Base-by-base conservation (phyloP, 176 grass and related monocot species). In the Cymbopogon citratus region DNA sequence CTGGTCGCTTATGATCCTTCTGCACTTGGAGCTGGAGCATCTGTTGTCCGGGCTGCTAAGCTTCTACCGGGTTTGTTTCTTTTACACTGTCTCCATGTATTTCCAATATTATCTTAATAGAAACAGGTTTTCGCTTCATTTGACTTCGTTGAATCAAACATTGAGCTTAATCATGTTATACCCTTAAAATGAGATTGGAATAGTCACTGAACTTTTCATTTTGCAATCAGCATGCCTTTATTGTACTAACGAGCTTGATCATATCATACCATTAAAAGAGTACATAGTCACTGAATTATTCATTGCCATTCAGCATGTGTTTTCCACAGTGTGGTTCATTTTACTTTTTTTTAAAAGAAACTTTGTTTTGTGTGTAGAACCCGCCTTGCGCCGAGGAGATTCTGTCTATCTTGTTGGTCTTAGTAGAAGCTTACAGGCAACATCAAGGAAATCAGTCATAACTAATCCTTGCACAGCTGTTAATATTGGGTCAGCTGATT, bases 401-500 rank as follows among this genome's bases (percentile, higher is more conserved):
- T 99, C 96, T 82, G 97, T 99, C 49, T 99, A 90, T 79, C 91
- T 99, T 18, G 87, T 99, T 67, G 97, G 97, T 48, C 75, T 99
- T 85, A 99, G 97, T 87, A 89, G 97, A 87, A 99, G 93, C 81
- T 89, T 99, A 80, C 97, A 99, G 54, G 97, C 97, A 44, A 99
- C 97, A 70, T 95, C 97, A 84, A 92, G 97, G 83, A 99, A 99
- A 95, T 99, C 97, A 71, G 92, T 91, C 67, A 77, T 99, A 76
- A 99, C 97, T 69, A 99, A 99, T 90, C 97, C 97, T 71, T 99
- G 89, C 84, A 94, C 97, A 71, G 97, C 97, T 77, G 91, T 99
- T 72, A 99, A 99, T 91, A 99, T 99, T 87, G 91, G 93, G 31
- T 99, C 97, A 69, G 97, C 97, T 44, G 97, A 99, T 56, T 90